Evolutionary conservation across 2,329 filamentous ascomycete species (phyloP).

Genomic region (Aspergillus quadricinctus): DNA sequence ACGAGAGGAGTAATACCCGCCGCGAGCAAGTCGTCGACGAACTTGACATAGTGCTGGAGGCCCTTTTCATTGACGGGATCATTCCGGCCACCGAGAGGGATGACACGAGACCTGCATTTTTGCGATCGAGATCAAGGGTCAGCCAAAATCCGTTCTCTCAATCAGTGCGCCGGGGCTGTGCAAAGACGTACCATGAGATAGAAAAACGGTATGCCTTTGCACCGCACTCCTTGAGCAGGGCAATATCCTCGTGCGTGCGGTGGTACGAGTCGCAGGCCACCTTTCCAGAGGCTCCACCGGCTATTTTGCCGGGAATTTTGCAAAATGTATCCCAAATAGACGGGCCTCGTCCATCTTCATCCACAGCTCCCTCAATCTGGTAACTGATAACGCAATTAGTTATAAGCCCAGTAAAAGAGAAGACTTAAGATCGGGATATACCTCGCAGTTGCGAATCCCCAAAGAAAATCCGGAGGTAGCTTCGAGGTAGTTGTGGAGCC

Average conservation of each 20-base stretch:
- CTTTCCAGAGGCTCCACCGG: conserved; percentile 68
- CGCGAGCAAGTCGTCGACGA: conserved; percentile 71
- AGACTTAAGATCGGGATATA: conserved; percentile 28
- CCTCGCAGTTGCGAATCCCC: conserved; percentile 77
- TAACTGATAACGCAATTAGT: conserved; percentile 54
- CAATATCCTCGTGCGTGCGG: conserved; percentile 71
- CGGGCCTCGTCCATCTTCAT: conserved; percentile 72
- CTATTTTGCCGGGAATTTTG: conserved; percentile 74
- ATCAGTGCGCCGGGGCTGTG: neutral
- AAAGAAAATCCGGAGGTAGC: conserved; percentile 66
- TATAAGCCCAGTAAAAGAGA: neutral
- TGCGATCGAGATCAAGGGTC: neutral
- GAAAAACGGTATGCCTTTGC: conserved; percentile 79
- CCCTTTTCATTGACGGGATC: conserved; percentile 78
- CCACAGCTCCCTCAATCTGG: conserved; percentile 75
- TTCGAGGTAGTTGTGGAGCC: conserved; percentile 24
- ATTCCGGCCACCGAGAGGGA: conserved; percentile 76
- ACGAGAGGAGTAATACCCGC: conserved; percentile 76
- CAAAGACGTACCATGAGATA: conserved; percentile 57
- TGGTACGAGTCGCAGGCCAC: conserved; percentile 86
- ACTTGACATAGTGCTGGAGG: conserved; percentile 70
- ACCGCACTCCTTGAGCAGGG: conserved; percentile 68
- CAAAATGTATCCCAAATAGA: conserved; percentile 93
- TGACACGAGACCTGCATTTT: conserved; percentile 59
- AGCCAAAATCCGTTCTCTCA: neutral